Evolutionary conservation across 805 yeast species (phyloP), one percentile per base, ranked within the genome.

Genomic region (Zygotorulaspora chibaensis): DNA sequence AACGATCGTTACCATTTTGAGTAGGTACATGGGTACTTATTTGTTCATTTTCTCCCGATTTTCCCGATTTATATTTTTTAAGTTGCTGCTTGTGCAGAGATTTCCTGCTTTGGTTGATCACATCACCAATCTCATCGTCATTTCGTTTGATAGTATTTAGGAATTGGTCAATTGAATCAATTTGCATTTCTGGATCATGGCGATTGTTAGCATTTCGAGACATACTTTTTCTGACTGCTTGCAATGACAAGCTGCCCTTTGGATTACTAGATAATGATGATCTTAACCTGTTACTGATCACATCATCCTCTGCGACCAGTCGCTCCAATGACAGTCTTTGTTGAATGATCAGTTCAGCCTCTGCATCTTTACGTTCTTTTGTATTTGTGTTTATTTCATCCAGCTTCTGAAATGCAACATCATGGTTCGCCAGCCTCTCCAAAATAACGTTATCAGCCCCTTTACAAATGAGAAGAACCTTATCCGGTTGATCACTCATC

Each of bases 361-460:
- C 97, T 41, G 75, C 76, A 18, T 76, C 77, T 58, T 83, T 85
- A 50, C 99, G 74, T 31, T 79, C 73, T 4, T 75, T 69, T 0
- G 89, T 70, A 33, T 73, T 74, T 23, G 71, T 65, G 23, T 81
- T 65, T 7, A 88, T 75, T 45, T 87, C 88, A n/a, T 66, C 69
- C 36, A 83, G 76, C 59, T 84, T 87, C n/a, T 63, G 59, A 16
- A 68, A 65, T 0, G 95, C 96, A 40, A 84, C 42, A 1, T 75
- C 77, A 0, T 76, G 54, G 51, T 82, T 71, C 46, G 72, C 74
- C 47, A 93, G 70, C 47, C 86, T 75, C 42, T 90, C 96, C 42
- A 90, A 63, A 40, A 93, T 87, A 9, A 91, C 76, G 57, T 87
- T 87, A 63, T 93, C 99, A 2, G 99, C 99, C 44, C 99, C 99